phyloP scores from a whole-genome alignment of 352 stramenopile species.

The Phytophthora constricta region DNA sequence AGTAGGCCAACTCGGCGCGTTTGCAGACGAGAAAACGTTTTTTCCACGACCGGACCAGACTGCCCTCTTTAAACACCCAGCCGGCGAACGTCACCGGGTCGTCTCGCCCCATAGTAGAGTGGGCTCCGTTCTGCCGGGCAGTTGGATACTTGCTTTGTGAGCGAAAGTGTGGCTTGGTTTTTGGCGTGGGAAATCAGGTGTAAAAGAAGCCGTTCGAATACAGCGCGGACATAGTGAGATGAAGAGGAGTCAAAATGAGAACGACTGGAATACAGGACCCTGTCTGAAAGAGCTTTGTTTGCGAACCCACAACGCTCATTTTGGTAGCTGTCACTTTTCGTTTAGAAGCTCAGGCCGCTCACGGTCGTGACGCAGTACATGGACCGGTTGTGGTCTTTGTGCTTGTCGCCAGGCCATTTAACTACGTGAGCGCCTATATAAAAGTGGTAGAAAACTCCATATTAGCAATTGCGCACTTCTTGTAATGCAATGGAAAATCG shows the following conservation, averaged over 20 bases:
- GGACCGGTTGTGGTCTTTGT: conserved; percentile 90
- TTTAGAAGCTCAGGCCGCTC: conserved; percentile 83
- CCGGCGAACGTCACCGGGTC: conserved; percentile 73
- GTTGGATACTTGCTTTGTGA: conserved; percentile 30
- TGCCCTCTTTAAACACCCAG: conserved; percentile 84
- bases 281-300: conserved; percentile 18
- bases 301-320: neutral
- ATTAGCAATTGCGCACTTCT: neutral
- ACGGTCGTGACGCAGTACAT: conserved; percentile 92
- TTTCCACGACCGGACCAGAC: conserved; percentile 84
- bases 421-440: conserved; percentile 73
- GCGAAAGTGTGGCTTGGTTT: no score
- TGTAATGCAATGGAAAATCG: neutral
- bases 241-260: neutral
- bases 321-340: conserved; percentile 5
- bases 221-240: conserved; percentile 11
- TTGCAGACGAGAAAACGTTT: conserved; percentile 87
- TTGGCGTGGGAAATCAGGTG: conserved; percentile 41
- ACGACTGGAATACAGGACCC: neutral
- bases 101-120: conserved; percentile 45
- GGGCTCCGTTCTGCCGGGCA: no score
- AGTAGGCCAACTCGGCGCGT: conserved; percentile 76
- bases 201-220: neutral
- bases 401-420: conserved; percentile 91
- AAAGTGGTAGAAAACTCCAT: neutral